Base-by-base conservation (phyloP, 2,329 filamentous ascomycete species). In the Colletotrichum gigasporum region DNA sequence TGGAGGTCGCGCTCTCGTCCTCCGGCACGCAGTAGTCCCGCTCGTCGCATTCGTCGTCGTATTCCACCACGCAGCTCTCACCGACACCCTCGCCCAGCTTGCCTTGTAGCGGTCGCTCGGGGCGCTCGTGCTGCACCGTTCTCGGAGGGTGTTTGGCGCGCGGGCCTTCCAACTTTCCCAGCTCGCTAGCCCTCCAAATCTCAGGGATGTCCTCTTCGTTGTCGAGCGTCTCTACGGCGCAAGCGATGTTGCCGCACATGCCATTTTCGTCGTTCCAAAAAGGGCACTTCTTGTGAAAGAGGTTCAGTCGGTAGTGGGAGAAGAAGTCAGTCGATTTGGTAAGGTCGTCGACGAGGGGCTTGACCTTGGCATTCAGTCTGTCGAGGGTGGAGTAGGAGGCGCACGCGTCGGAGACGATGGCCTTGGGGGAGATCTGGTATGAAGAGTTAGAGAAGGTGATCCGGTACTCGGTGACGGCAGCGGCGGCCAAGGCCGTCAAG, bases 181-280 rank as follows among this genome's bases (percentile, higher is more conserved):
- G 84, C 78, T 97, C 93, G 75, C 94, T 91, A 16, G 94, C 91
- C 44, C 95, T 89, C 96, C 96, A 99, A 66, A 96, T 91, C 69
- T 87, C 82, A 8, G 96, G 96, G 57, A 99, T 94, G 69, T 98
- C 95, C 67, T 96, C 91, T 78, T 99, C 95, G 69, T 96, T 94
- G 57, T 98, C 95, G 65, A 98, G 85, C 1, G 95, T 98, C 74
- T 96, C 94, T 16, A 99, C 96, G 10, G 95, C 92, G 76, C 96
- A 99, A 18, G 94, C 96, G 71, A 97, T 94, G 79, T 99, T 99
- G 69, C 94, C 96, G 78, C 96, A 99, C 85, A 97, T 92, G 76
- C 93, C 93, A 78, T 91, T 91, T 66, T 94, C 90, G 76, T 99
- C 96, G 74, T 90, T 88, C 95, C 96, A 99, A 76, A 98, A 99